Conservation (phyloP, 345 rosid species). For the Kernera saxatilis region DNA sequence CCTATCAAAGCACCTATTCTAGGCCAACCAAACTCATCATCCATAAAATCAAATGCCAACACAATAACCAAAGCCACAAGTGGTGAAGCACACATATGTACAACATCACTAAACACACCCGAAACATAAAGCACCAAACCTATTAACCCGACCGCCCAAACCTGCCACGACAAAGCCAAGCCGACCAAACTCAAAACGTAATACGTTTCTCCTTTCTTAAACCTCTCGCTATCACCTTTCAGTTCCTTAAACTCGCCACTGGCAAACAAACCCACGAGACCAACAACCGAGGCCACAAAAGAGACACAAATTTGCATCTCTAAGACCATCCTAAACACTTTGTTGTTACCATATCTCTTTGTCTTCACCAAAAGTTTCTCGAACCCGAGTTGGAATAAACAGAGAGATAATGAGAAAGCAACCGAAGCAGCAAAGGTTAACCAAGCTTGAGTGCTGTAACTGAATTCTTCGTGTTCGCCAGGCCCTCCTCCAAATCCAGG, state of each 20-base stretch:
- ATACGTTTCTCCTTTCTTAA: no score
- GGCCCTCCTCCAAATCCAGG: slow-evolving; percentile 9
- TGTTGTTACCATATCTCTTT: slow-evolving; percentile 12
- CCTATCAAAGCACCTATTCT: slow-evolving; percentile 8
- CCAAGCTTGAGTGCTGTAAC: slow-evolving; percentile 11
- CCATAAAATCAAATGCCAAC: slow-evolving; percentile 16
- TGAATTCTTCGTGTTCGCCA: background rate
- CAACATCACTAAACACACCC: slow-evolving; percentile 8
- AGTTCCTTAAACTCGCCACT: no score
- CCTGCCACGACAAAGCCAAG: slow-evolving; percentile 21
- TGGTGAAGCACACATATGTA: slow-evolving; percentile 16
- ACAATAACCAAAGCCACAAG: slow-evolving; percentile 9
- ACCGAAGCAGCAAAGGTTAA: slow-evolving; percentile 11
- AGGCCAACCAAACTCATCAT: slow-evolving; percentile 19
- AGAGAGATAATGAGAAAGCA: slow-evolving; percentile 4
- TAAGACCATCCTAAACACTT: slow-evolving; percentile 22
- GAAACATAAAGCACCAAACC: slow-evolving; percentile 25
- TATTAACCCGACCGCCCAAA: slow-evolving; percentile 1
- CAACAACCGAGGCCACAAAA: no score
- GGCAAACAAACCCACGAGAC: no score
- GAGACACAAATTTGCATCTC: slow-evolving; percentile 21
- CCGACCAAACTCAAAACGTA: slow-evolving; percentile 20
- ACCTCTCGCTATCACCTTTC: no score
- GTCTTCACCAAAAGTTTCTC: slow-evolving; percentile 13
- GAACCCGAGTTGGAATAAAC: slow-evolving; percentile 13